Evolutionary conservation across 2,329 filamentous ascomycete species (phyloP).

Genomic region (Neocucurbitaria cava): DNA sequence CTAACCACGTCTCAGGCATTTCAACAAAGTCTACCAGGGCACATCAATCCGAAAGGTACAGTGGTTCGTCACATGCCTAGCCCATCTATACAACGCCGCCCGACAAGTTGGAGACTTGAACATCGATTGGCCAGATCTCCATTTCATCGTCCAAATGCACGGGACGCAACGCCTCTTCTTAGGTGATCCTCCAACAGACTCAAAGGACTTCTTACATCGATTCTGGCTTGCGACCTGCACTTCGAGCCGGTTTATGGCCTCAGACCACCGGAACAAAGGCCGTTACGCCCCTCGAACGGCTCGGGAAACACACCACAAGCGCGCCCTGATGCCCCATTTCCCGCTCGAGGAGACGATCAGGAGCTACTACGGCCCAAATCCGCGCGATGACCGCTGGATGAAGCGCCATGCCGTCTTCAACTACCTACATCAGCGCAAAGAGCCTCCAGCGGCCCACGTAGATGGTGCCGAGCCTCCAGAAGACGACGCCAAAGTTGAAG

Average conservation of each 20-base stretch:
- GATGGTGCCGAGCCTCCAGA: background rate
- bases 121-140: conserved; percentile 24
- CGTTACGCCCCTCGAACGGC: background rate
- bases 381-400: conserved; percentile 16
- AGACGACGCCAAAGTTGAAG: background rate
- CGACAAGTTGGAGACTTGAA: conserved; percentile 20
- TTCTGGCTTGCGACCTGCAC: conserved; percentile 6
- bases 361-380: conserved; percentile 14
- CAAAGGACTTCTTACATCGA: conserved; percentile 16
- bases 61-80: conserved; percentile 23
- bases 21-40: conserved; percentile 11
- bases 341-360: conserved; percentile 16
- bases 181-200: conserved; percentile 19
- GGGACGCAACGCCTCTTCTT: conserved; percentile 20
- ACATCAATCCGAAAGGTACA: conserved; percentile 12
- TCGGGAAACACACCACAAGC: conserved; percentile 8
- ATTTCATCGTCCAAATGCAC: conserved; percentile 27
- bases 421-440: conserved; percentile 5
- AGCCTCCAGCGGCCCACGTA: background rate
- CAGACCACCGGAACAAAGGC: conserved; percentile 2
- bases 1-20: background rate
- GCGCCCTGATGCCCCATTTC: conserved; percentile 11
- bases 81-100: conserved; percentile 30
- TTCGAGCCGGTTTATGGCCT: conserved; percentile 7
- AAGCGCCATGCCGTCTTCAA: conserved; percentile 26